These are phyloP conservation scores for Cardamine occulta DNA, from an alignment of 345 rosid species.

Conservation along the genomic window DNA sequence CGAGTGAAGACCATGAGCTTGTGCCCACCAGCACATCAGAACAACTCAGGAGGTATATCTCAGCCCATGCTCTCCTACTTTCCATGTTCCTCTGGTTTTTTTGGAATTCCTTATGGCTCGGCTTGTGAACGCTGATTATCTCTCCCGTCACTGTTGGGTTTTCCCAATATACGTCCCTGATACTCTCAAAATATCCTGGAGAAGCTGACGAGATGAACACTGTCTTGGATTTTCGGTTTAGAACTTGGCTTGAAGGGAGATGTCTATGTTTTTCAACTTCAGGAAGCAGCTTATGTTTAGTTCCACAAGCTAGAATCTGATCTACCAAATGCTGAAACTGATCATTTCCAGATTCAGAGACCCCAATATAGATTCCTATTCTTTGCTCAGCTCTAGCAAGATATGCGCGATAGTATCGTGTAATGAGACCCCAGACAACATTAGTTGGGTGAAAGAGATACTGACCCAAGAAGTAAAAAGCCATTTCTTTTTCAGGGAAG, in stretches of 20 bases:
- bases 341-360: slow-evolving; percentile 24
- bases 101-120: slow-evolving; percentile 41
- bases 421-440: slow-evolving; percentile 48
- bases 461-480: slow-evolving; percentile 47
- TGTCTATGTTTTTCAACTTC: slow-evolving; percentile 30
- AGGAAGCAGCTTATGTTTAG: slow-evolving; percentile 43
- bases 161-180: slow-evolving; percentile 37
- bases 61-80: slow-evolving; percentile 43
- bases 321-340: slow-evolving; percentile 32
- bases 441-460: slow-evolving; percentile 49
- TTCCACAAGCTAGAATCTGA: slow-evolving; percentile 44
- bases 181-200: slow-evolving; percentile 29
- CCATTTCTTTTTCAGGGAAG: slow-evolving; percentile 42
- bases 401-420: slow-evolving; percentile 37
- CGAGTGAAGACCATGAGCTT: slow-evolving; percentile 41
- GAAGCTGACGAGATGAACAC: slow-evolving; percentile 45
- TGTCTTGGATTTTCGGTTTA: slow-evolving; percentile 37
- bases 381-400: slow-evolving; percentile 43
- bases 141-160: slow-evolving; percentile 39
- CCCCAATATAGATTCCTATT: slow-evolving; percentile 41
- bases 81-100: slow-evolving; percentile 31
- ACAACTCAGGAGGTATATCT: slow-evolving; percentile 49
- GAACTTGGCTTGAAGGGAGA: slow-evolving; percentile 35
- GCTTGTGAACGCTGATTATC: slow-evolving; percentile 41
- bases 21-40: slow-evolving; percentile 44